Conservation (phyloP, 495 filamentous ascomycete genomes). For the Entonaema liquescens region DNA sequence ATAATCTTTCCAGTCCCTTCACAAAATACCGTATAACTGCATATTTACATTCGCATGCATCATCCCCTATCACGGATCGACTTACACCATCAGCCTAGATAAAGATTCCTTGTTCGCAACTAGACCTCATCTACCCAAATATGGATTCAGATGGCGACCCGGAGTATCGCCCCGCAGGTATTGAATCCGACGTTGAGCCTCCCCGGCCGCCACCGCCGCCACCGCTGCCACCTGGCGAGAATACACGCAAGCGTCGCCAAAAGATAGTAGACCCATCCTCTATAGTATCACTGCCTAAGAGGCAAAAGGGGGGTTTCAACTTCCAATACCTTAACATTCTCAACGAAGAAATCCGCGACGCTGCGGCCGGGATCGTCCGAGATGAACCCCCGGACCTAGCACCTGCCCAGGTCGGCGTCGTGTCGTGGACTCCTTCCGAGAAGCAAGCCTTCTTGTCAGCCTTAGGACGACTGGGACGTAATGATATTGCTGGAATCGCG, state of each 20-base stretch:
- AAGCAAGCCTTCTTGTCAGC: constrained; percentile 73
- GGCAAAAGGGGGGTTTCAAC: constrained; percentile 54
- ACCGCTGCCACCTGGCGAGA: not conserved
- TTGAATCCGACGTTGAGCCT: not conserved
- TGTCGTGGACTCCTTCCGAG: constrained; percentile 73
- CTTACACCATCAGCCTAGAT: not conserved
- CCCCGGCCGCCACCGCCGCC: not conserved
- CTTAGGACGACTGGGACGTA: constrained; percentile 68
- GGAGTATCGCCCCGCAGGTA: not conserved
- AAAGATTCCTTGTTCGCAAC: not conserved
- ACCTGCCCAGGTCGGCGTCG: constrained; percentile 69
- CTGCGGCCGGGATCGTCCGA: constrained; percentile 42
- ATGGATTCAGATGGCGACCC: not conserved
- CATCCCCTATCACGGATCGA: not conserved
- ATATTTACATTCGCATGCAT: constrained; percentile 18
- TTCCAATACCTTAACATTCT: constrained; percentile 67
- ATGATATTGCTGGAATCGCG: constrained; percentile 68
- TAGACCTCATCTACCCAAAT: not conserved
- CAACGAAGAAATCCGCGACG: constrained; percentile 61
- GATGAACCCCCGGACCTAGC: constrained; percentile 29
- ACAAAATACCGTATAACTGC: constrained; percentile 31
- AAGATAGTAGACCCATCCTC: constrained; percentile 1
- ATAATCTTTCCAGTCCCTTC: not conserved
- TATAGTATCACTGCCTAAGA: constrained; percentile 41
- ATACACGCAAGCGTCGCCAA: constrained; percentile 16